A percentile compares a stretch with the other conserved stretches of the same genome.
These are phyloP conservation scores for Mrakia hoshinonis DNA, from an alignment of 768 basidiomycete genomes.

Conservation along the genomic window DNA sequence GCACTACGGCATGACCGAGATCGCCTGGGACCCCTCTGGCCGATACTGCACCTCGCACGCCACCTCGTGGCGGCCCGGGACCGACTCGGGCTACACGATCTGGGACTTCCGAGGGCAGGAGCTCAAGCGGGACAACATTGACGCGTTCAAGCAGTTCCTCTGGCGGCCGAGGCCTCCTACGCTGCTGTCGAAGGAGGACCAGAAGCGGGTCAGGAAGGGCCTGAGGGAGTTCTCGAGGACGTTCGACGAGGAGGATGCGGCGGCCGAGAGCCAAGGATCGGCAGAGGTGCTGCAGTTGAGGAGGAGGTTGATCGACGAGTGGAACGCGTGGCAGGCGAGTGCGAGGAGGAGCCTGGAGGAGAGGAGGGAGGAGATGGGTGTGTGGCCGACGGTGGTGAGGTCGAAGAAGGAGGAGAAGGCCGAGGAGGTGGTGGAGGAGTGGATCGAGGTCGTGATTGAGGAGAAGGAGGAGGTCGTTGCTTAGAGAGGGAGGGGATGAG, in stretches of 20 bases:
- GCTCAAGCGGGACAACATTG: slow-evolving; percentile 66
- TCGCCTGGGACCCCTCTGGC: slow-evolving; percentile 97
- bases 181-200: slow-evolving; percentile 75
- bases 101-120: slow-evolving; percentile 99
- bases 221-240: slow-evolving; percentile 79
- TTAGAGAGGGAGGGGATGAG: background rate
- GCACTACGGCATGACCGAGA: slow-evolving; percentile 94
- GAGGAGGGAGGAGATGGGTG: slow-evolving; percentile 45
- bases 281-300: slow-evolving; percentile 85
- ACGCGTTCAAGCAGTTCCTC: slow-evolving; percentile 96
- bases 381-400: slow-evolving; percentile 34
- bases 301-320: slow-evolving; percentile 89
- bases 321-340: slow-evolving; percentile 89
- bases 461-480: slow-evolving; percentile 68
- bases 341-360: slow-evolving; percentile 60
- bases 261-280: slow-evolving; percentile 87
- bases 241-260: slow-evolving; percentile 95
- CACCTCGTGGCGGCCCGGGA: slow-evolving; percentile 86
- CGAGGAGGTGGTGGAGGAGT: slow-evolving; percentile 75
- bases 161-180: slow-evolving; percentile 95
- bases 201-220: slow-evolving; percentile 75
- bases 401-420: slow-evolving; percentile 40
- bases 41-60: slow-evolving; percentile 87
- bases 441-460: slow-evolving; percentile 86
- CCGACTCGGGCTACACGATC: slow-evolving; percentile 90